Evolutionary conservation across 495 filamentous ascomycete genomes (phyloP), one percentile per base, ranked within the genome.

Genomic region (Penicillium ucsense): DNA sequence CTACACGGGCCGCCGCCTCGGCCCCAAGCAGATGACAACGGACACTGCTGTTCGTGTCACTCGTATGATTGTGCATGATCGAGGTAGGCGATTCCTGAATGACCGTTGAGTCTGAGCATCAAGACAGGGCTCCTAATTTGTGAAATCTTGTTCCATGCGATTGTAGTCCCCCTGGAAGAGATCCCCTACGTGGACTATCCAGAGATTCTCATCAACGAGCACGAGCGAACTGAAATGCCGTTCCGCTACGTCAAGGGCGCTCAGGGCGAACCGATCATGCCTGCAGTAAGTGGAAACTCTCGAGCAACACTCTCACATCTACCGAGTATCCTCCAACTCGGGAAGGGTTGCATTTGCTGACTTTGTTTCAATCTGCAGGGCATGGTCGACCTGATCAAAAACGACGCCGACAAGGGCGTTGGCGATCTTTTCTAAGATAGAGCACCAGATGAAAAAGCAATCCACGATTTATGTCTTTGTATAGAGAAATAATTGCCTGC

Each of bases 11-110:
- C 83, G 92, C 46, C 78, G 90, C 50, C 73, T 98, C 38, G 94
- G 94, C 0, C 88, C 90, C 10, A 80, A 89, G 55, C 92, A 98
- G 66, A 97, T 98, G 92, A 97, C 92, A 6, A 98, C 92, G 0
- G 92, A 98, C 65, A 98, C 92, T 11, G 92, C 92, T 1, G 92
- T 95, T 33, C 75, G 92, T 49, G 92, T 96, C 7, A 95, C 92
- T 35, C 80, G 94, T 48, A 79, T 94, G 61, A 84, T 97, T 10
- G 78, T 90, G 7, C 84, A 95, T 51, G 80, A 87, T 40, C 83
- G 86, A 70, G 75, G 90, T 94, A 57, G 54, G 39, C 32, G 20
- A 20, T n/a, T 8, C 35, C 20, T 20, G 20, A 20, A 1, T 20
- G 20, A 20, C 1, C 20, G 20, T 20, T 20, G 20, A 20, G 20